Conservation (phyloP, 1,284 basidiomycete genomes). For the Volvariella surrecta region DNA sequence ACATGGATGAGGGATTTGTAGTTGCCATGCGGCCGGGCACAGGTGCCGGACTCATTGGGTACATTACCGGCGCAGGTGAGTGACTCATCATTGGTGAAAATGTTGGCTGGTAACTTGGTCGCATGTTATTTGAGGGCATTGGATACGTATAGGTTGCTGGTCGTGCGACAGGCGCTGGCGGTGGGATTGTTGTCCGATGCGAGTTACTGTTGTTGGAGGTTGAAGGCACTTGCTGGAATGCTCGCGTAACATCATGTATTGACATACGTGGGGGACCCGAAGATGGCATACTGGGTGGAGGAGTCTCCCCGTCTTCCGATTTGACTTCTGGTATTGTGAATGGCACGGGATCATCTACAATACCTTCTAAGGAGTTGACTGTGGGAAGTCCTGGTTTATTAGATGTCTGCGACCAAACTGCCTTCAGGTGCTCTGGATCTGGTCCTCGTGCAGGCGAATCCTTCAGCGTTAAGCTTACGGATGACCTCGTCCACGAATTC, state of each 20-base stretch:
- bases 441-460: slow-evolving; percentile 58
- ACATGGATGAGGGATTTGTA: slow-evolving; percentile 51
- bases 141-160: slow-evolving; percentile 28
- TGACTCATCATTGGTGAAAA: slow-evolving; percentile 62
- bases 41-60: slow-evolving; percentile 52
- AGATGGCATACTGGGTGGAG: slow-evolving; percentile 48
- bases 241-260: slow-evolving; percentile 68
- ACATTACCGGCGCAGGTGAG: slow-evolving; percentile 57
- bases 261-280: slow-evolving; percentile 65
- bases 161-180: slow-evolving; percentile 35
- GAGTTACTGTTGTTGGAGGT: slow-evolving; percentile 30
- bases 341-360: slow-evolving; percentile 70
- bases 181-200: slow-evolving; percentile 38
- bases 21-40: slow-evolving; percentile 50
- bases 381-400: slow-evolving; percentile 52
- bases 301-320: slow-evolving; percentile 71
- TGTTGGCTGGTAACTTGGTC: slow-evolving; percentile 49
- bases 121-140: slow-evolving; percentile 31
- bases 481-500: slow-evolving; percentile 56
- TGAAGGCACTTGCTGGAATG: slow-evolving; percentile 65
- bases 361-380: slow-evolving; percentile 72
- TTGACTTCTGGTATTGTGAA: slow-evolving; percentile 76
- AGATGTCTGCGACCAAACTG: slow-evolving; percentile 75
- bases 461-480: slow-evolving; percentile 47
- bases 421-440: slow-evolving; percentile 73